Evolutionary conservation across 176 grass and related monocot genomes (phyloP).

Genomic region (Canna indica): DNA sequence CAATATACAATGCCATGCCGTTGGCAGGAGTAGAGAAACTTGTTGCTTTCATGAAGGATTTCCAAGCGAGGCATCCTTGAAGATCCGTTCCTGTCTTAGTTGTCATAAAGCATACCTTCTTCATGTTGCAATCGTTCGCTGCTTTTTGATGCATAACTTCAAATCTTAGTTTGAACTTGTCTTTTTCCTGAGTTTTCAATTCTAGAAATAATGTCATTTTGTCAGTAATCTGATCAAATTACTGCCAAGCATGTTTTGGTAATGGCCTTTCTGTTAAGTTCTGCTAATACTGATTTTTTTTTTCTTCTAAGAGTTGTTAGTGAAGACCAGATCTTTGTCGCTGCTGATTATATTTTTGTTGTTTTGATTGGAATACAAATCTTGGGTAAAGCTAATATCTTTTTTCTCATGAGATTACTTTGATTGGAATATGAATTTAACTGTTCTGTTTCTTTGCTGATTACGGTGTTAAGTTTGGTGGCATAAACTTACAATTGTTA

Average conservation of each 20-base stretch:
- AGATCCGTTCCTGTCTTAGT: neutral
- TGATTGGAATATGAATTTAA: too few species aligned
- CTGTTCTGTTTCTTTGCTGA: too few species aligned
- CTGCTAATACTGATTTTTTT: neutral
- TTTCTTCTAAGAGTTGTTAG: too few species aligned
- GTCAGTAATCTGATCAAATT: neutral
- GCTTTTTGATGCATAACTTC: neutral
- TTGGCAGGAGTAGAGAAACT: slow-evolving; percentile 79
- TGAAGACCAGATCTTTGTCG: too few species aligned
- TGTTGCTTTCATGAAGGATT: slow-evolving; percentile 92
- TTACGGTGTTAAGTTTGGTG: too few species aligned
- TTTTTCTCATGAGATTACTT: too few species aligned
- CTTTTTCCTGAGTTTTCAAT: neutral
- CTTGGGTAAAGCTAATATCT: too few species aligned
- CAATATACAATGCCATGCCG: slow-evolving; percentile 97
- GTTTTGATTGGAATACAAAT: too few species aligned
- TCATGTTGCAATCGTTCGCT: too few species aligned
- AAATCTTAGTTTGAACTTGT: neutral
- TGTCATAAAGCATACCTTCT: too few species aligned
- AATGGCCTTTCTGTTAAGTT: neutral
- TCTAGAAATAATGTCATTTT: slow-evolving; percentile 3
- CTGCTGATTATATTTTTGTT: too few species aligned
- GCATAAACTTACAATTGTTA: too few species aligned
- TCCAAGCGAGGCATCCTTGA: slow-evolving; percentile 82
- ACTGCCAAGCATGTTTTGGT: neutral